Evolutionary conservation across 2,329 filamentous ascomycete genomes (phyloP).

Genomic region (Hypoxylon sp.): DNA sequence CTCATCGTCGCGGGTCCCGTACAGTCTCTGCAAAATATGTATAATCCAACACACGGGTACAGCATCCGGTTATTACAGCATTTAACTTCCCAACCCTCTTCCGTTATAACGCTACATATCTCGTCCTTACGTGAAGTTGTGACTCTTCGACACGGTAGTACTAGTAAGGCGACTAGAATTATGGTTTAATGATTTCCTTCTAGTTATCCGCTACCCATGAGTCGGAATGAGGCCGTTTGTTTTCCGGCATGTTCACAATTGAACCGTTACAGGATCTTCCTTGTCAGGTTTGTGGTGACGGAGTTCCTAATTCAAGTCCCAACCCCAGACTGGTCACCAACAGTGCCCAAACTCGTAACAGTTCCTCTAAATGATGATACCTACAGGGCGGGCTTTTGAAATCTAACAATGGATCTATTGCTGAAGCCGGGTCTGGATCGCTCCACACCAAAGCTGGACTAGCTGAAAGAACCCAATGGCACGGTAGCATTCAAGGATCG

Average conservation of each 20-base stretch:
- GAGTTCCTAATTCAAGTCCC: constrained; percentile 22
- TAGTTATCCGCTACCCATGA: constrained; percentile 15
- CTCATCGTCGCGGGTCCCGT: constrained; percentile 23
- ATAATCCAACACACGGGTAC: constrained; percentile 24
- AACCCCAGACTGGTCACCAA: constrained; percentile 27
- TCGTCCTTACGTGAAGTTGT: constrained; percentile 23
- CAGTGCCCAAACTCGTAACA: constrained; percentile 3
- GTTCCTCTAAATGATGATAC: constrained; percentile 9
- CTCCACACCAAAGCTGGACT: constrained; percentile 32
- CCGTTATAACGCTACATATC: constrained; percentile 22
- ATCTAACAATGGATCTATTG: constrained; percentile 37
- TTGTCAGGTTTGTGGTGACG: constrained; percentile 29
- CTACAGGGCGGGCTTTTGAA: constrained; percentile 23
- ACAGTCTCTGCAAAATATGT: constrained; percentile 17
- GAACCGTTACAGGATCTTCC: constrained; percentile 31
- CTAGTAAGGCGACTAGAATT: constrained; percentile 19
- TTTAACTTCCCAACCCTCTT: constrained; percentile 19
- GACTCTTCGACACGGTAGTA: constrained; percentile 13
- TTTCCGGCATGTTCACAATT: constrained; percentile 23
- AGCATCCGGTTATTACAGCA: constrained; percentile 24
- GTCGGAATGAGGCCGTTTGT: constrained; percentile 28
- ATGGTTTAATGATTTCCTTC: constrained; percentile 1
- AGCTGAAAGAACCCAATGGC: constrained; percentile 30
- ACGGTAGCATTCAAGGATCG: constrained; percentile 33
- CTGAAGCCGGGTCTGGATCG: constrained; percentile 37